Percentiles rank a stretch among this genome's conserved stretches.
Conservation (phyloP, 441 rosid species). For the Eutrema salsugineum region DNA sequence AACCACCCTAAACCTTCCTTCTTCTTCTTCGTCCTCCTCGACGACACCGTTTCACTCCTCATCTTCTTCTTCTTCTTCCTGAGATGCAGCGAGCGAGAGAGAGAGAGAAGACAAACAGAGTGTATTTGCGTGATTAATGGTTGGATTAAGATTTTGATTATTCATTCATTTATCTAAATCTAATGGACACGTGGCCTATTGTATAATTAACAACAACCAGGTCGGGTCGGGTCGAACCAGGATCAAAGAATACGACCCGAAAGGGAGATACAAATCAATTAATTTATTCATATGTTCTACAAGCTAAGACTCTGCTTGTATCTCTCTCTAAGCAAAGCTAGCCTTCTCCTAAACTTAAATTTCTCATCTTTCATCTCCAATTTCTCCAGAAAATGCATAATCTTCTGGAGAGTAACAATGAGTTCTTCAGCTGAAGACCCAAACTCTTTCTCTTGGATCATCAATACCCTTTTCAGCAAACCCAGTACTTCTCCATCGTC, state of each 20-base stretch:
- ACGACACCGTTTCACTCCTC: constrained; percentile 8
- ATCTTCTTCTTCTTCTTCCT: neutral
- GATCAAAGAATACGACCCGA: neutral
- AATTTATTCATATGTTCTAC: constrained; percentile 7
- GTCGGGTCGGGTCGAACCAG: too few species aligned
- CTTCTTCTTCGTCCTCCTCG: constrained; percentile 19
- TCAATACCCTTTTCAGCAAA: constrained; percentile 57
- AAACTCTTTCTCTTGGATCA: constrained; percentile 73
- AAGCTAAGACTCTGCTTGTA: constrained; percentile 43
- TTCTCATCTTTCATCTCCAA: constrained; percentile 68
- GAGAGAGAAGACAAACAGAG: neutral
- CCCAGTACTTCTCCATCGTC: constrained; percentile 42
- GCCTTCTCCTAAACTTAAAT: constrained; percentile 52
- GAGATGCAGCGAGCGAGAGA: neutral
- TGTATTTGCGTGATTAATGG: neutral
- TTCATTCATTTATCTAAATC: neutral
- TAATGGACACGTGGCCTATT: too few species aligned
- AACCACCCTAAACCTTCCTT: constrained; percentile 79
- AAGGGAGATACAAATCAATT: neutral
- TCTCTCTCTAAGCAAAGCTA: constrained; percentile 51
- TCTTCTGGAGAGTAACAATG: constrained; percentile 62
- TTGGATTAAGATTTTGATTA: neutral
- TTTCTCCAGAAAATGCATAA: constrained; percentile 57
- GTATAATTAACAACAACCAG: too few species aligned
- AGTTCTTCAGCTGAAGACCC: constrained; percentile 69